phyloP scores from a whole-genome alignment of 2,329 filamentous ascomycete species.

The Clarireedia hainanense region DNA sequence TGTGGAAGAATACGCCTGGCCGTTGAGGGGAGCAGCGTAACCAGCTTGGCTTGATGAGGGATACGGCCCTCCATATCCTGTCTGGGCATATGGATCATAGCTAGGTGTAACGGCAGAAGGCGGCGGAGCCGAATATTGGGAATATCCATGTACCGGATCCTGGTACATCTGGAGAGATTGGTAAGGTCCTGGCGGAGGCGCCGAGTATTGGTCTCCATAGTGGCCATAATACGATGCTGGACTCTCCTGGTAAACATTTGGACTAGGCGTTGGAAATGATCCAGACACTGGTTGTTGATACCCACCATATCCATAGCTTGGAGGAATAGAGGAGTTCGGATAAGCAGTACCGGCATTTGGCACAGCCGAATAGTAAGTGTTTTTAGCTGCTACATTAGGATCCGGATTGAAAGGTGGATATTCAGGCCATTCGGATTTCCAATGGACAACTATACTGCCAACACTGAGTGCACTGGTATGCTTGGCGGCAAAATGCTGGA shows the following conservation, averaged over 20 bases:
- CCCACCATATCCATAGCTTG: conserved; percentile 30
- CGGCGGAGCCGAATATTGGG: conserved; percentile 22
- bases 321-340: conserved; percentile 25
- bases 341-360: conserved; percentile 29
- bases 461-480: conserved; percentile 64
- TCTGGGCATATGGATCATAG: conserved; percentile 23
- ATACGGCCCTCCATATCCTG: conserved; percentile 21
- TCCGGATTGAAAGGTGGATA: conserved; percentile 63
- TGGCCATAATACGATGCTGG: conserved; percentile 29
- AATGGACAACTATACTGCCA: conserved; percentile 67
- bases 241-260: conserved; percentile 25
- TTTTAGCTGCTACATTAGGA: conserved; percentile 35
- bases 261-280: conserved; percentile 15
- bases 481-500: conserved; percentile 79
- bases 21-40: conserved; percentile 16
- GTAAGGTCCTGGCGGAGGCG: conserved; percentile 26
- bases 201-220: conserved; percentile 28
- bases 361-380: conserved; percentile 26
- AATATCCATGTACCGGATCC: conserved; percentile 16
- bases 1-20: conserved; percentile 16
- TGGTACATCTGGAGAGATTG: conserved; percentile 22
- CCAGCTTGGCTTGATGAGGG: conserved; percentile 13
- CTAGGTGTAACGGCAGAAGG: conserved; percentile 13
- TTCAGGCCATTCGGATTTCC: conserved; percentile 75
- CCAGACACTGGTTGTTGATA: conserved; percentile 23